phyloP scores from a whole-genome alignment of 2,329 filamentous ascomycete species.

The Scortechinia acanthostroma region DNA sequence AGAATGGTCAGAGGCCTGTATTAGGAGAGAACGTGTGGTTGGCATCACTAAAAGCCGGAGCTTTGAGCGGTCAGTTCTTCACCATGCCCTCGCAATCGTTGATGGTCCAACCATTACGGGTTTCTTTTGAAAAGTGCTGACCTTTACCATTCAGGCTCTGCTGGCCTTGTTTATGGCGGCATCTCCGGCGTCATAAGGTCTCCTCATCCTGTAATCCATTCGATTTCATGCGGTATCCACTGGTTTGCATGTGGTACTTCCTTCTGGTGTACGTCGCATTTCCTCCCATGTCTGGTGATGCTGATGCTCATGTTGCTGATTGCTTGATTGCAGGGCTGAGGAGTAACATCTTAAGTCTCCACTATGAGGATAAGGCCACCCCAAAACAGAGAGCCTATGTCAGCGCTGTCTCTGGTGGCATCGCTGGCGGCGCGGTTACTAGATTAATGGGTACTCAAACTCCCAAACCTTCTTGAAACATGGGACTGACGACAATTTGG shows the following conservation, averaged over 20 bases:
- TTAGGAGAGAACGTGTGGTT: neutral
- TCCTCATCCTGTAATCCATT: neutral
- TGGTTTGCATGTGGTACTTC: neutral
- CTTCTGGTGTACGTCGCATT: neutral
- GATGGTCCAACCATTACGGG: neutral
- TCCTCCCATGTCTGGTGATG: neutral
- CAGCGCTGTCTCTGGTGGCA: neutral
- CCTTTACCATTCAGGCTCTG: neutral
- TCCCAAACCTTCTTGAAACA: neutral
- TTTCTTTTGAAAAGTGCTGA: neutral
- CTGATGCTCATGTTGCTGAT: no score
- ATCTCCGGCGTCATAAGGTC: neutral
- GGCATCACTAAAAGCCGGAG: neutral
- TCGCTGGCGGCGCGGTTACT: neutral
- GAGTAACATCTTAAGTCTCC: neutral
- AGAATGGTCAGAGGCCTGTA: neutral
- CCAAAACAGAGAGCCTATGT: neutral
- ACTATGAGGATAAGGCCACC: neutral
- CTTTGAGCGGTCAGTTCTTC: neutral
- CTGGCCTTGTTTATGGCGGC: neutral
- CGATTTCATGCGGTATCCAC: conserved; percentile 1
- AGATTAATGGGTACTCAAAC: neutral
- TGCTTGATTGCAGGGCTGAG: neutral
- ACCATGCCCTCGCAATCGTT: neutral
- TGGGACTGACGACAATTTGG: neutral